Conservation (phyloP, 306 rosid species). For the Casuarina glauca region DNA sequence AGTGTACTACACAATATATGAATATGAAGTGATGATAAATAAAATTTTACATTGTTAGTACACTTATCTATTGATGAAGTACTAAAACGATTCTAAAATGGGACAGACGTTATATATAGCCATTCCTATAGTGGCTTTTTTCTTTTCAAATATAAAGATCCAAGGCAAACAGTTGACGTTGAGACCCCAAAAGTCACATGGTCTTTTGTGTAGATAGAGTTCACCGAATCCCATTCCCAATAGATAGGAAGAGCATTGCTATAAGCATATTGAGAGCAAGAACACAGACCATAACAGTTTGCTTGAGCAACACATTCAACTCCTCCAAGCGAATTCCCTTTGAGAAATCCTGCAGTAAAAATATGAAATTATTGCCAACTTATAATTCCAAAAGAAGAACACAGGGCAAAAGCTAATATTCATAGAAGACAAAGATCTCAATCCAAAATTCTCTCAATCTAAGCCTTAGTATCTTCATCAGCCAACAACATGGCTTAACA, state of each 20-base stretch:
- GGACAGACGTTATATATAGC: not conserved
- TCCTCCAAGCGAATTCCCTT: conserved; percentile 92
- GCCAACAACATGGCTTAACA: conserved; percentile 15
- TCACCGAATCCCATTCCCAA: conserved; percentile 1
- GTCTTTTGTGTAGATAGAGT: not conserved
- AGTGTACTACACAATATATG: no score
- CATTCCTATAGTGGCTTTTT: not conserved
- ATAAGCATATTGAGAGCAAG: conserved; percentile 22
- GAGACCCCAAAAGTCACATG: not conserved
- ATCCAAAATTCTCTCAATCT: not conserved
- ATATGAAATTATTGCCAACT: conserved; percentile 20
- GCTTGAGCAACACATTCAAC: conserved; percentile 88
- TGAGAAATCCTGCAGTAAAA: conserved; percentile 80
- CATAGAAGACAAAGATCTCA: not conserved
- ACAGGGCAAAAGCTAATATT: conserved; percentile 16
- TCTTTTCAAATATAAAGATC: not conserved
- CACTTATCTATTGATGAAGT: not conserved
- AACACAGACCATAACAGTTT: conserved; percentile 80
- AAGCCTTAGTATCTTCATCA: conserved; percentile 13
- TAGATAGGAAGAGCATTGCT: conserved; percentile 10
- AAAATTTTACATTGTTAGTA: not conserved
- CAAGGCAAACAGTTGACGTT: not conserved
- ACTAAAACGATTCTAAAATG: not conserved
- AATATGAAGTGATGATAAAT: not conserved
- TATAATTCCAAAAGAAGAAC: conserved; percentile 18